Percentiles rank a stretch among this genome's conserved stretches.
These are phyloP conservation scores for Pulveroboletus sp. DNA, from an alignment of 768 basidiomycete species.

Conservation along the genomic window DNA sequence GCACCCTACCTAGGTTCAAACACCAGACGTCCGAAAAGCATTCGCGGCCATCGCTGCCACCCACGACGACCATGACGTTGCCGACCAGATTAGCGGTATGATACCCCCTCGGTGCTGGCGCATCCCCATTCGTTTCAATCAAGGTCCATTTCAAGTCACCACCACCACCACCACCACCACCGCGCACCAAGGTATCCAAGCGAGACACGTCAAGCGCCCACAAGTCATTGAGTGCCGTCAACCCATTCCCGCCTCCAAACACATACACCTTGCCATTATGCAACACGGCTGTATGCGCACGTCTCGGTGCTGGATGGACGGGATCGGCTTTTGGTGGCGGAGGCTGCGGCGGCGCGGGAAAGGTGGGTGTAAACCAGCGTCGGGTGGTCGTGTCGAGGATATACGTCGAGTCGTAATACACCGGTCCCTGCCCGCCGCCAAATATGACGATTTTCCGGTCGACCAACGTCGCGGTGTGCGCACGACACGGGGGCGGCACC, in stretches of 20 bases:
- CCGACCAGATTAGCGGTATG: conserved; percentile 88
- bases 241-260: conserved; percentile 93
- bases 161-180: conserved; percentile 1
- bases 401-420: conserved; percentile 81
- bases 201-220: conserved; percentile 78
- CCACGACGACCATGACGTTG: conserved; percentile 83
- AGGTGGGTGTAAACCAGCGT: conserved; percentile 56
- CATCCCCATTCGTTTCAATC: conserved; percentile 52
- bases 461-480: conserved; percentile 83
- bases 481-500: conserved; percentile 76
- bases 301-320: conserved; percentile 59
- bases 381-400: conserved; percentile 77
- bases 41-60: conserved; percentile 88
- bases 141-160: conserved; percentile 55
- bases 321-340: conserved; percentile 5
- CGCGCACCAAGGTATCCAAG: conserved; percentile 27
- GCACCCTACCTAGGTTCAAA: conserved; percentile 72
- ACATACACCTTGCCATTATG: conserved; percentile 74
- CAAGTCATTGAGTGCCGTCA: conserved; percentile 85
- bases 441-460: conserved; percentile 79
- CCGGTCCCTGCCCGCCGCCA: conserved; percentile 82
- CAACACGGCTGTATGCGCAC: conserved; percentile 84
- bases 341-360: conserved; percentile 18
- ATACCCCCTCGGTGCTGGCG: conserved; percentile 74
- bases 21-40: conserved; percentile 89